These are phyloP conservation scores for Blastobotrys raffinosifermentans DNA, from an alignment of 1,139 yeast genomes.

Conservation along the genomic window DNA sequence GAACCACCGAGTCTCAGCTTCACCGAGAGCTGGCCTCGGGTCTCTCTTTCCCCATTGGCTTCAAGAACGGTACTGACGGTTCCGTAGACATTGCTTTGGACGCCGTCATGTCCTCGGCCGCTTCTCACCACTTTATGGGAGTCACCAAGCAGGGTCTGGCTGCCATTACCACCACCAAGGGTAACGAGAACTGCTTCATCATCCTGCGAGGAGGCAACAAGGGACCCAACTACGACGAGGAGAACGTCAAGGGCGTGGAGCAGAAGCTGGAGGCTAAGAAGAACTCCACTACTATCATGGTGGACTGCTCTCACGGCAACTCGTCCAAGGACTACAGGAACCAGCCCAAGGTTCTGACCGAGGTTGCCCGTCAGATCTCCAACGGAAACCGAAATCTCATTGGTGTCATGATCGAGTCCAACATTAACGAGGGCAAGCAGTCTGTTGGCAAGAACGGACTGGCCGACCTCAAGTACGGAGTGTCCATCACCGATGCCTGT, in stretches of 20 bases:
- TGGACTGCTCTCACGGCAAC: constrained; percentile 97
- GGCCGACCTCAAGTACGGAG: constrained; percentile 81
- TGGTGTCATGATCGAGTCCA: constrained; percentile 95
- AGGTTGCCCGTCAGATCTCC: constrained; percentile 76
- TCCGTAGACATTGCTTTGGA: constrained; percentile 88
- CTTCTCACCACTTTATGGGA: constrained; percentile 93
- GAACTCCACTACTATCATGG: constrained; percentile 58
- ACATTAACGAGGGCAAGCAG: constrained; percentile 90
- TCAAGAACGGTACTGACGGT: constrained; percentile 98
- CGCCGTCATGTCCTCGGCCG: constrained; percentile 88
- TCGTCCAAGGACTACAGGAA: constrained; percentile 89
- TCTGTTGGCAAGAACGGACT: constrained; percentile 72
- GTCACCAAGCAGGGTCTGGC: constrained; percentile 96
- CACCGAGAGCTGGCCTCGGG: constrained; percentile 98
- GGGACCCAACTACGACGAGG: constrained; percentile 87
- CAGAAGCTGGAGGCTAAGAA: constrained; percentile 40
- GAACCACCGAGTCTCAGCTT: constrained; percentile 96
- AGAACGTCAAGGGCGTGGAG: constrained; percentile 71
- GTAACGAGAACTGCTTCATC: constrained; percentile 69
- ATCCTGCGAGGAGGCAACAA: constrained; percentile 93
- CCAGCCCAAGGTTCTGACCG: constrained; percentile 81
- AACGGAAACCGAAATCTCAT: constrained; percentile 72
- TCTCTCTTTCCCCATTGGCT: constrained; percentile 94
- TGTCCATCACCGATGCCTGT: constrained; percentile 94
- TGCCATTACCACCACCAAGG: constrained; percentile 93